Base-by-base conservation (phyloP, 768 basidiomycete species). In the Tricholoma hemisulphureum region DNA sequence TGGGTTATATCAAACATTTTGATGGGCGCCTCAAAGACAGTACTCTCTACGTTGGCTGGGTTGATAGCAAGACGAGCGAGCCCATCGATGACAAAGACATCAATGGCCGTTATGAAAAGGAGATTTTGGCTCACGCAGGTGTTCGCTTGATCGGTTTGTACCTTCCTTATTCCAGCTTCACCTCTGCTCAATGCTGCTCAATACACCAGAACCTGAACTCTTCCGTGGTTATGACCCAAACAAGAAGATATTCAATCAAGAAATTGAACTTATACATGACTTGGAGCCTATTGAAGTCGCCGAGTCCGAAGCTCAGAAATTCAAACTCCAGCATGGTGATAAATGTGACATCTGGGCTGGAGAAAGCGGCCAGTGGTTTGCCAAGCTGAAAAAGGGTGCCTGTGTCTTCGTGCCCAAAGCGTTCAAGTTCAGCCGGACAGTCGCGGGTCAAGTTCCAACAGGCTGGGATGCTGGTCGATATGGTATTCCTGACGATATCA, bases 41-140 rank as follows among this genome's bases (percentile, higher is more conserved):
- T 43, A 84, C 91, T 29, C 80, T 96, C 29, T 90, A 98, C 67
- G 96, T 99, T 64, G 97, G 97, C 31, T 99, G 97, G 97, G 95
- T 98, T 50, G 96, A 98, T 67, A 86, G 87, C 68, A 96, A 97
- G 80, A 85, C 89, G 13, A 83, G 79, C 43, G 95, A 98, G 61
- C 94, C 97, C 6, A 89, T 99, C 32, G 96, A 98, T 68, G 97
- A 98, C 77, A 98, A 98, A 77, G 97, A 99, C 63, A 89, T 98
- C 61, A 87, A 89, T 59, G 87, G 88, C 29, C 90, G 88, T 53
- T 98, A 97, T 68, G 95, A 99, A 79, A 91, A 93, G 73, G 94
- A 98, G 6, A 93, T 98, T 62, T 72, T 98, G 56, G 80, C 77
- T 23, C 95, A 98, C 65, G 86, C 93, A 14, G 97, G 97, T 69